Evolutionary conservation across 2,329 filamentous ascomycete genomes (phyloP), one percentile per base, ranked within the genome.

Genomic region (Xylariales sp.): DNA sequence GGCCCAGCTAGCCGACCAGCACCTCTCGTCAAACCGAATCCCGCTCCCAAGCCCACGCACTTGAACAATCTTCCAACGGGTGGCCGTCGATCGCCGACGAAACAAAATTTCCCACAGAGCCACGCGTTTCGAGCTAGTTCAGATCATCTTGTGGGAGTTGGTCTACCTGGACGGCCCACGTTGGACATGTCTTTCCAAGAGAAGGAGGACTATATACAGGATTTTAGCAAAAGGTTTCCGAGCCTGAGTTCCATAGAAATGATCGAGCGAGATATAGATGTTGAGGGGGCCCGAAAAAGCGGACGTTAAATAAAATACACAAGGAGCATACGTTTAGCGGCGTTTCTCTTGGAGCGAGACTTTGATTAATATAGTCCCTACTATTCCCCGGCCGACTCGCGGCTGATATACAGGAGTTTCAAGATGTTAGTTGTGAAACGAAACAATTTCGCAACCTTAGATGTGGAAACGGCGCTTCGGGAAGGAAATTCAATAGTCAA

Each of bases 141-240:
- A 6, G 81, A 84, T 68, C 78, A 79, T 64, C 77, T 86, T 45
- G 77, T 85, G 49, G 82, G 82, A 34, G 75, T 81, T 45, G 82
- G 85, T 70, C 75, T 86, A 39, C 82, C 83, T 0, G 84, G 81
- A 1, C 83, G 84, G 69, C 83, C 85, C 3, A 77, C 81, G 58
- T 75, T 87, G 65, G 84, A 87, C 50, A 89, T 89, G 87, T 84
- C 83, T 62, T 77, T 81, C 3, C 81, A 84, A 71, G 85, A 90
- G 73, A 87, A 84, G 76, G 88, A 89, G 53, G 92, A 94, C 72
- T 90, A 90, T 74, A 79, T 91, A 52, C 80, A 81, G 67, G 80
- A 93, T 76, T 97, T 98, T 78, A 91, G 90, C 68, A 94, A 94
- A 80, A 85, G 93, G 66, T 97, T 94, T 80, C 95, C 95, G 0